Conservation (phyloP, 2,329 filamentous ascomycete genomes). For the Aspergillus ruber region DNA sequence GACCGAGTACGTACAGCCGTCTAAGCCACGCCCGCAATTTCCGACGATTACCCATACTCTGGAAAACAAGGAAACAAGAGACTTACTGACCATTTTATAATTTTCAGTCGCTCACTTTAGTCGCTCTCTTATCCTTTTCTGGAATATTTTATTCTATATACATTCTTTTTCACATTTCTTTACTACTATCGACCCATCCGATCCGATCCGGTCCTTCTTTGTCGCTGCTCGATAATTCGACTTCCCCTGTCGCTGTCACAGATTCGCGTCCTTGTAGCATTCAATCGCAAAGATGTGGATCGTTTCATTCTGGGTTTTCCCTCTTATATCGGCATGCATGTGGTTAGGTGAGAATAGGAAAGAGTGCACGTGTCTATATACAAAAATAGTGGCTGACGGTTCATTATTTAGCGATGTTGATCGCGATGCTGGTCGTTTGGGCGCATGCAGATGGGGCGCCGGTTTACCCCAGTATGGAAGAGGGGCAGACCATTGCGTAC, state of each 20-base stretch:
- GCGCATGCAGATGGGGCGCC: slow-evolving; percentile 45
- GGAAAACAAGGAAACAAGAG: background rate
- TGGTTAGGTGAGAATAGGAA: slow-evolving; percentile 42
- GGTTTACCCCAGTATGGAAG: slow-evolving; percentile 46
- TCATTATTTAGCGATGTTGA: slow-evolving; percentile 45
- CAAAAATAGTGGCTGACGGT: background rate
- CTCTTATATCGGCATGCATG: slow-evolving; percentile 52
- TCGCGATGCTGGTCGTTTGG: slow-evolving; percentile 57
- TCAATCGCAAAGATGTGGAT: slow-evolving; percentile 33
- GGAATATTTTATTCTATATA: background rate
- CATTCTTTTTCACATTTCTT: background rate
- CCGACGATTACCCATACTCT: slow-evolving; percentile 2
- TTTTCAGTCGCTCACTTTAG: background rate
- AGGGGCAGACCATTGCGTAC: slow-evolving; percentile 50
- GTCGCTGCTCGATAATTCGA: background rate
- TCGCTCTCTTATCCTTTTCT: background rate
- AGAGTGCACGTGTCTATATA: background rate
- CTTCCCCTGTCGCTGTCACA: background rate
- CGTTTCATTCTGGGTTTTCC: slow-evolving; percentile 49
- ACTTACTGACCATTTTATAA: background rate
- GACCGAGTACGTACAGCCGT: background rate
- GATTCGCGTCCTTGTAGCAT: background rate
- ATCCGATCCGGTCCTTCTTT: background rate
- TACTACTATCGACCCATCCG: background rate
- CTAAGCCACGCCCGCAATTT: slow-evolving; percentile 12